phyloP scores from a whole-genome alignment of 306 rosid genomes.

The Phaseolus lunatus region DNA sequence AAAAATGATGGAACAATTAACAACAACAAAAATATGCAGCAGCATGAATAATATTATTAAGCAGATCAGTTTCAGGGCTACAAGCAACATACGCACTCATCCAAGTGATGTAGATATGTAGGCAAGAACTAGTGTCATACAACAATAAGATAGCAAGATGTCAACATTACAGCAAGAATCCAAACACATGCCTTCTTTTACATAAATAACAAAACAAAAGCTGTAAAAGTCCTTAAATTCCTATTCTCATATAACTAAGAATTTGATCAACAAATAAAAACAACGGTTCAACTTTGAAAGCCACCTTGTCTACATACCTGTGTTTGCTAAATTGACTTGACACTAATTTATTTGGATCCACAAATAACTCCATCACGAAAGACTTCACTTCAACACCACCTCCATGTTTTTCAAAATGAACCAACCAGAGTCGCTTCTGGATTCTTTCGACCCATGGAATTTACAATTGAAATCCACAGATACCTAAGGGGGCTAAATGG shows the following conservation, averaged over 20 bases:
- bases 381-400: neutral
- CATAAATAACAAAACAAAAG: neutral
- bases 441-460: slow-evolving; percentile 4
- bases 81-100: neutral
- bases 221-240: neutral
- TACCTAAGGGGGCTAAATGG: neutral
- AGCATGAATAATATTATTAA: neutral
- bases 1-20: slow-evolving; percentile 1
- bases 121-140: neutral
- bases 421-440: neutral
- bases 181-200: neutral
- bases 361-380: slow-evolving; percentile 1
- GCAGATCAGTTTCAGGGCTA: neutral
- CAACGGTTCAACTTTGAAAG: neutral
- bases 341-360: neutral
- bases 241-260: neutral
- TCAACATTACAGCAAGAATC: neutral
- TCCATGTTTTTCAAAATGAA: neutral
- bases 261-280: neutral
- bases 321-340: neutral
- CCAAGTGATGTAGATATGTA: neutral
- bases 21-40: neutral
- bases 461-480: neutral
- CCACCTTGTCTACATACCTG: neutral
- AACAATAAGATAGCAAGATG: neutral